A percentile compares a stretch with the other conserved stretches of the same genome.
phyloP scores from a whole-genome alignment of 2,329 filamentous ascomycete species.

The Chrysoporthe cubensis region DNA sequence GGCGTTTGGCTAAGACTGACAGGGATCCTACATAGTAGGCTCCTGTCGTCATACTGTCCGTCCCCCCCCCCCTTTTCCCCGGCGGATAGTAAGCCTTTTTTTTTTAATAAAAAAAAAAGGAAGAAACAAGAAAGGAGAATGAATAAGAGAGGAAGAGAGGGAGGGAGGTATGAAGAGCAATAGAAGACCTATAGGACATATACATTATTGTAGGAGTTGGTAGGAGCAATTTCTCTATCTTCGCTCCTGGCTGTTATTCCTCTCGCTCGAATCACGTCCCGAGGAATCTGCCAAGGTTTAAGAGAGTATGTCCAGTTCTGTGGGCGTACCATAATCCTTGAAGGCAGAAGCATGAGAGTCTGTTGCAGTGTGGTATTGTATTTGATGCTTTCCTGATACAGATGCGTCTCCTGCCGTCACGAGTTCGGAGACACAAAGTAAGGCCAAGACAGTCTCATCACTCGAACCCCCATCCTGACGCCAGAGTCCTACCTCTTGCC shows the following conservation, averaged over 20 bases:
- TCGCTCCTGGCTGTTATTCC: too few species aligned
- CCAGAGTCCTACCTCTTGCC: slow-evolving; percentile 25
- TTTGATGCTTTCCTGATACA: not conserved
- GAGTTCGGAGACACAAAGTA: slow-evolving; percentile 8
- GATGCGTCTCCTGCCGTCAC: not conserved
- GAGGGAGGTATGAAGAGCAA: too few species aligned
- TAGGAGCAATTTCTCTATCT: too few species aligned
- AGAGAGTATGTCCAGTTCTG: not conserved
- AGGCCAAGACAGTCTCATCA: slow-evolving; percentile 23
- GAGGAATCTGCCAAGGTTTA: not conserved
- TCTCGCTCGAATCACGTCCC: not conserved
- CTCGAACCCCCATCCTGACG: slow-evolving; percentile 23
- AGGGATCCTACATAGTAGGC: slow-evolving; percentile 18
- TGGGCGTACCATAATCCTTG: not conserved
- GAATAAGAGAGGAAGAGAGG: too few species aligned
- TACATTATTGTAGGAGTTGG: too few species aligned
- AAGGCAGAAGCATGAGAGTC: not conserved
- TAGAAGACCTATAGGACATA: too few species aligned
- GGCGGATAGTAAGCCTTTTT: not conserved
- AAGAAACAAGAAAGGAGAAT: not conserved
- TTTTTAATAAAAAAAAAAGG: not conserved
- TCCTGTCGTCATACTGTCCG: not conserved
- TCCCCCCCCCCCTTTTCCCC: too few species aligned
- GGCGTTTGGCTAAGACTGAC: slow-evolving; percentile 15
- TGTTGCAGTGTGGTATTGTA: slow-evolving; percentile 18